Evolutionary conservation across 2,329 filamentous ascomycete genomes (phyloP).

Genomic region (Tolypocladium album): DNA sequence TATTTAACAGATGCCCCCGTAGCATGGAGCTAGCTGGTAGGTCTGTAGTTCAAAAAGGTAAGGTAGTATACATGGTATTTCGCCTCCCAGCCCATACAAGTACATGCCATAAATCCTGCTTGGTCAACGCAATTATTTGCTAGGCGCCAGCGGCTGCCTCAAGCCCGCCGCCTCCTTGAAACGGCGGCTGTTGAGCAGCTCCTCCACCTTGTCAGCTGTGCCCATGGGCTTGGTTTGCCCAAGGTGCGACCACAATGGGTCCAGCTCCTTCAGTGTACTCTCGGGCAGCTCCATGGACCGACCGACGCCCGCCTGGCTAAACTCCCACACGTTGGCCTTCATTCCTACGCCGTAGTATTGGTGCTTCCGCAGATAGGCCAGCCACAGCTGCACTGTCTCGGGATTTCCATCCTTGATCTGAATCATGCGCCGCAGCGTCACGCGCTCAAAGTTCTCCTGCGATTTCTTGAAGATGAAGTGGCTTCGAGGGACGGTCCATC

Average conservation of each 20-base stretch:
- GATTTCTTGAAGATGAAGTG: conserved; percentile 96
- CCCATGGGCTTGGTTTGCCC: conserved; percentile 39
- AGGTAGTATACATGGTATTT: not conserved
- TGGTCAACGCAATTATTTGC: conserved; percentile 2
- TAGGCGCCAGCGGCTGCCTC: conserved; percentile 6
- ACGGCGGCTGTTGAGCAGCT: conserved; percentile 42
- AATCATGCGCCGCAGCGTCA: conserved; percentile 75
- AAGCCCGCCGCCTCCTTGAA: conserved; percentile 27
- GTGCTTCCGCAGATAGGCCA: conserved; percentile 85
- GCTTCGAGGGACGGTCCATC: conserved; percentile 84
- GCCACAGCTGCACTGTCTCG: conserved; percentile 81
- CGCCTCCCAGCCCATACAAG: not conserved
- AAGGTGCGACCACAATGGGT: conserved; percentile 44
- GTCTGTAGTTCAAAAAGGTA: not conserved
- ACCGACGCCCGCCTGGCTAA: conserved; percentile 52
- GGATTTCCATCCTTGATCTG: conserved; percentile 89
- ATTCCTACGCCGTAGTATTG: conserved; percentile 95
- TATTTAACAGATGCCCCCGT: not conserved
- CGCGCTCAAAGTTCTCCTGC: conserved; percentile 94
- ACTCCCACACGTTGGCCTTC: conserved; percentile 97
- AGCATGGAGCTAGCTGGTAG: not conserved
- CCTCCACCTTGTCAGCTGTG: conserved; percentile 44
- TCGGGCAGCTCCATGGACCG: conserved; percentile 14
- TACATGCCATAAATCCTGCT: not conserved
- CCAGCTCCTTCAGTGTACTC: conserved; percentile 21